A percentile compares a stretch with the other conserved stretches of the same genome.
Evolutionary conservation across 1,139 yeast genomes (phyloP).

Genomic region (Yamadazyma dendronema): DNA sequence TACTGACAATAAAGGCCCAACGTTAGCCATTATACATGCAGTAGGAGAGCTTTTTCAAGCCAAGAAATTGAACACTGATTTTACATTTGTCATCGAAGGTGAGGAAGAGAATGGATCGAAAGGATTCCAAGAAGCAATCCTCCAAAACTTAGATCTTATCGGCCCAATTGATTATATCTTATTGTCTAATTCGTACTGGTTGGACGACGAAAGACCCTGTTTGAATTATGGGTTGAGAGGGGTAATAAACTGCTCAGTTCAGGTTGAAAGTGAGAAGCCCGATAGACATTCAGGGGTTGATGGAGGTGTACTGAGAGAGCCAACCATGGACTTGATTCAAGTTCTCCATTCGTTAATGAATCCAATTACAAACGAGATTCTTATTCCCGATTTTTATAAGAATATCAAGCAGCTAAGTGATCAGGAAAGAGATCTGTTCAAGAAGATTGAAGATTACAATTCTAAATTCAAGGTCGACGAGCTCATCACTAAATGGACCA

Average conservation of each 20-base stretch:
- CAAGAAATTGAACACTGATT: slow-evolving; percentile 61
- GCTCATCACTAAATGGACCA: slow-evolving; percentile 83
- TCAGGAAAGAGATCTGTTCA: slow-evolving; percentile 59
- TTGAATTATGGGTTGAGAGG: slow-evolving; percentile 93
- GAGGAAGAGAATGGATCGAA: slow-evolving; percentile 93
- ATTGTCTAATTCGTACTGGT: slow-evolving; percentile 90
- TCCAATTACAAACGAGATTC: slow-evolving; percentile 53
- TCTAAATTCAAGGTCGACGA: slow-evolving; percentile 39
- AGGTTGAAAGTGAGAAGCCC: slow-evolving; percentile 67
- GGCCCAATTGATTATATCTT: slow-evolving; percentile 86
- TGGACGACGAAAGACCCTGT: slow-evolving; percentile 86
- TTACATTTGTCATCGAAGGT: slow-evolving; percentile 86
- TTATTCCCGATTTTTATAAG: slow-evolving; percentile 69
- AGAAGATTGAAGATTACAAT: slow-evolving; percentile 49
- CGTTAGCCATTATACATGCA: slow-evolving; percentile 84
- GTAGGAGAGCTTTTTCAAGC: slow-evolving; percentile 68
- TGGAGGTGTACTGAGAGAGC: slow-evolving; percentile 89
- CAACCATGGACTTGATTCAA: slow-evolving; percentile 80
- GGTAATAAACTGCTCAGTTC: slow-evolving; percentile 75
- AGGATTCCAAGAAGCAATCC: slow-evolving; percentile 73
- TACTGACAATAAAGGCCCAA: slow-evolving; percentile 93
- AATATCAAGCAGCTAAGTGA: slow-evolving; percentile 55
- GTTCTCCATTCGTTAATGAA: slow-evolving; percentile 63
- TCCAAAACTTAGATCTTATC: slow-evolving; percentile 47
- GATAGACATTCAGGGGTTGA: slow-evolving; percentile 96